Percentiles rank a stretch among this genome's conserved stretches.
Conservation (phyloP, 805 yeast genomes). For the Lachancea dasiensis region DNA sequence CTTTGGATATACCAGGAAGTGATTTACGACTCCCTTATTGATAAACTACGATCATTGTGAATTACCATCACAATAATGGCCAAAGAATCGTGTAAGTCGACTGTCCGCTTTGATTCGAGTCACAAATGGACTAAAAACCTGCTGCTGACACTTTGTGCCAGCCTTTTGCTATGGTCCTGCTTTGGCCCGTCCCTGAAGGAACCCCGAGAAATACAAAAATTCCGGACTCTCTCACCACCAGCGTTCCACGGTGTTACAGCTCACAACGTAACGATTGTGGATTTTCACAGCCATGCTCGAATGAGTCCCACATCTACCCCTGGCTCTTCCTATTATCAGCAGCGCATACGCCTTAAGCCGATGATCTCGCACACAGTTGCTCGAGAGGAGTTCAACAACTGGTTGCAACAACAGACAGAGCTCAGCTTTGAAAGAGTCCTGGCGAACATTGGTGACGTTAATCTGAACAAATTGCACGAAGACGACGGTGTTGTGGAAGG, state of each 20-base stretch:
- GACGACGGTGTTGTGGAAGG: slow-evolving; percentile 49
- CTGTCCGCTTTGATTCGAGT: neutral
- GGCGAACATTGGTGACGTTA: slow-evolving; percentile 43
- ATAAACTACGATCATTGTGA: too few species aligned
- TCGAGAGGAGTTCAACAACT: slow-evolving; percentile 11
- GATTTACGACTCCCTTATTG: too few species aligned
- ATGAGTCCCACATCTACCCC: slow-evolving; percentile 4
- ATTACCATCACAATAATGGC: too few species aligned
- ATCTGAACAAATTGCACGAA: slow-evolving; percentile 21
- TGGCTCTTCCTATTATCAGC: slow-evolving; percentile 6
- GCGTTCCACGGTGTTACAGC: slow-evolving; percentile 1
- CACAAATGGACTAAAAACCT: slow-evolving; percentile 1
- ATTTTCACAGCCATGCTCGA: slow-evolving; percentile 1
- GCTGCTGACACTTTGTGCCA: neutral
- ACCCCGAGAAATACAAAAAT: neutral
- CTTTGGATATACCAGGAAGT: too few species aligned
- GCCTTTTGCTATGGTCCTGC: slow-evolving; percentile 3
- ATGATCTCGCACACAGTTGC: slow-evolving; percentile 7
- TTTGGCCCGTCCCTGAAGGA: neutral
- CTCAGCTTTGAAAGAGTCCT: slow-evolving; percentile 38
- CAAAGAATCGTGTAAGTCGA: neutral
- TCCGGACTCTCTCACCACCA: too few species aligned
- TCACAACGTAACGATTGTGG: slow-evolving; percentile 7
- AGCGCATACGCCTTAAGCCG: slow-evolving; percentile 8
- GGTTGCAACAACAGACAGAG: slow-evolving; percentile 8